Conservation (phyloP, 2,329 filamentous ascomycete genomes). For the Exophiala mesophila region DNA sequence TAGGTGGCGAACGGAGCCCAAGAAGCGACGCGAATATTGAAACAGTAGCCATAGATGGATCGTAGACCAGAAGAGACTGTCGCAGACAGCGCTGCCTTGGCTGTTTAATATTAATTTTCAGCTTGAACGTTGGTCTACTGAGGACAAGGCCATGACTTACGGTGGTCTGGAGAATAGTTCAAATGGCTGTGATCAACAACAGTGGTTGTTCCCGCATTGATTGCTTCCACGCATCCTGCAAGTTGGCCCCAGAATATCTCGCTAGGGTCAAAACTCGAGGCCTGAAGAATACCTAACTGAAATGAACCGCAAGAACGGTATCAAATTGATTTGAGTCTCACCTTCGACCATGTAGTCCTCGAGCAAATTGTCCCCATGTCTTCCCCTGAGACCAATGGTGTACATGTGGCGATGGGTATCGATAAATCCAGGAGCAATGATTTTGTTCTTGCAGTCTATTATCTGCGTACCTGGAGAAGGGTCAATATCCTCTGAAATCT, state of each 20-base stretch:
- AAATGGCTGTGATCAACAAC: slow-evolving; percentile 32
- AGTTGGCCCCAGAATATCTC: slow-evolving; percentile 41
- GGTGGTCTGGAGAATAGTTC: slow-evolving; percentile 21
- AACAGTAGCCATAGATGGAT: slow-evolving; percentile 28
- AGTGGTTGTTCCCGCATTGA: slow-evolving; percentile 19
- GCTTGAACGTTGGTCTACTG: background rate
- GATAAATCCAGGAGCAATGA: slow-evolving; percentile 29
- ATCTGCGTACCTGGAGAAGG: slow-evolving; percentile 2
- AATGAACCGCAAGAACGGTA: too few species aligned
- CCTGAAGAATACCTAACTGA: slow-evolving; percentile 37
- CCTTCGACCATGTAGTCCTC: slow-evolving; percentile 7
- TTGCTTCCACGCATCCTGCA: slow-evolving; percentile 6
- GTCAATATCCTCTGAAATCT: slow-evolving; percentile 2
- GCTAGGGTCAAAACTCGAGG: slow-evolving; percentile 31
- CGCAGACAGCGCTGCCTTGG: slow-evolving; percentile 25
- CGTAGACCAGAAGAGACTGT: slow-evolving; percentile 28
- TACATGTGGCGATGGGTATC: slow-evolving; percentile 36
- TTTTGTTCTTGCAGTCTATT: slow-evolving; percentile 35
- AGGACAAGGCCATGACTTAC: slow-evolving; percentile 13
- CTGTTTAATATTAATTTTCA: background rate
- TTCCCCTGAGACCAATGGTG: slow-evolving; percentile 4
- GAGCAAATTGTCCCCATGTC: slow-evolving; percentile 6
- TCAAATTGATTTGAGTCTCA: slow-evolving; percentile 1
- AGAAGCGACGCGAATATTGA: slow-evolving; percentile 19
- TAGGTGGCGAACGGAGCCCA: slow-evolving; percentile 16